Percentiles rank a stretch among this genome's conserved stretches.
Conservation (phyloP, 1,139 yeast genomes). For the Nakaseomyces kungkrabaensis region DNA sequence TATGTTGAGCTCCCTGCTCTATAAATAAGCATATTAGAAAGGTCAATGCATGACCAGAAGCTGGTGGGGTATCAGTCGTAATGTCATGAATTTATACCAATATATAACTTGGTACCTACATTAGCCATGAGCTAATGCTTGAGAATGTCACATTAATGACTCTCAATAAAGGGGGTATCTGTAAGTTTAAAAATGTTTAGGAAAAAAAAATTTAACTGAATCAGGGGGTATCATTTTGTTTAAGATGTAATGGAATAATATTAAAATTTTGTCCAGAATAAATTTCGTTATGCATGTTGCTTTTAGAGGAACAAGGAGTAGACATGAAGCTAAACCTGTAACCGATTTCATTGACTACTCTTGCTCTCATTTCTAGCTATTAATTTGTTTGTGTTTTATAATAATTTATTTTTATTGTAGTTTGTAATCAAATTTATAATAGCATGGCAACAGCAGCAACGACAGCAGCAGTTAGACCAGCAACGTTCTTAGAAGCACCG, state of each 20-base stretch:
- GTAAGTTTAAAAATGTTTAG: neutral
- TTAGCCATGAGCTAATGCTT: too few relatives aligned
- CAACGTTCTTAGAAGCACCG: constrained; percentile 31
- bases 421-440: neutral
- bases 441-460: constrained; percentile 2
- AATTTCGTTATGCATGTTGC: neutral
- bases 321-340: neutral
- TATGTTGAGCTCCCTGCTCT: neutral
- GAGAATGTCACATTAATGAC: too few relatives aligned
- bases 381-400: too few relatives aligned
- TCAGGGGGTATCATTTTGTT: neutral
- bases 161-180: too few relatives aligned
- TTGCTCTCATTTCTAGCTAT: too few relatives aligned
- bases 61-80: neutral
- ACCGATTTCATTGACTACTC: neutral
- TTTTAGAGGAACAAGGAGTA: neutral
- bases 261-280: neutral
- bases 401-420: too few relatives aligned
- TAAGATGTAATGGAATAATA: neutral
- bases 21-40: neutral
- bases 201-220: neutral
- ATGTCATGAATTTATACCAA: neutral
- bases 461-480: constrained; percentile 11
- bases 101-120: too few relatives aligned
- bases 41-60: neutral